phyloP scores from a whole-genome alignment of 1,139 yeast species.

The Yamadazyma aaseri region DNA sequence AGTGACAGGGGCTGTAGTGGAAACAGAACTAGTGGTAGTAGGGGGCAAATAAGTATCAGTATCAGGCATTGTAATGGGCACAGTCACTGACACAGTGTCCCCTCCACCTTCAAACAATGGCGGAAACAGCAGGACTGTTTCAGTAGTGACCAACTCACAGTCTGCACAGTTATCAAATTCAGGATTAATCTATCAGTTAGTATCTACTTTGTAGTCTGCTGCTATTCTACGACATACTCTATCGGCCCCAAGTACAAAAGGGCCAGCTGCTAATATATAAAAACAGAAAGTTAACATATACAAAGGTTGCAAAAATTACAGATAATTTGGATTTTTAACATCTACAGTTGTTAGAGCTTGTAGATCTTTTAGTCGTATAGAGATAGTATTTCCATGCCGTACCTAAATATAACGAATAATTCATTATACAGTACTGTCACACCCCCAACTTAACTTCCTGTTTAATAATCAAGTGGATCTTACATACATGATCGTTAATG shows the following conservation, averaged over 20 bases:
- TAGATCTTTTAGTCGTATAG: no score
- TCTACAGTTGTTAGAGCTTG: no score
- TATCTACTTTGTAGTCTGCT: no score
- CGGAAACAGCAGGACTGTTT: conserved; percentile 23
- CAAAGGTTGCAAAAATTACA: not conserved
- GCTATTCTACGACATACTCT: conserved; percentile 13
- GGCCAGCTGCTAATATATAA: no score
- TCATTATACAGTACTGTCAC: no score
- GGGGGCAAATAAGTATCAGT: conserved; percentile 8
- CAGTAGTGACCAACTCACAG: conserved; percentile 26
- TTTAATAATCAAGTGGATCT: no score
- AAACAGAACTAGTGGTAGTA: conserved; percentile 4
- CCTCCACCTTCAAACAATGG: conserved; percentile 10
- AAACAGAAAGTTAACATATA: no score
- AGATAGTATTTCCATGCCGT: no score
- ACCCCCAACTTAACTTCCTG: no score
- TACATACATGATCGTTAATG: no score
- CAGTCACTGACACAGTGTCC: conserved; percentile 3
- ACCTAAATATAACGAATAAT: no score
- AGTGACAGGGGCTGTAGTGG: not conserved
- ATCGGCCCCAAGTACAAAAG: conserved; percentile 5
- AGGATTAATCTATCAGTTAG: conserved; percentile 22
- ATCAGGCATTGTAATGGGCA: not conserved
- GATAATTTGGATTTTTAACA: no score
- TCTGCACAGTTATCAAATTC: conserved; percentile 23